A percentile compares a stretch with the other conserved stretches of the same genome.
Evolutionary conservation across 176 grass and related monocot genomes (phyloP).

Genomic region (Canna indica): DNA sequence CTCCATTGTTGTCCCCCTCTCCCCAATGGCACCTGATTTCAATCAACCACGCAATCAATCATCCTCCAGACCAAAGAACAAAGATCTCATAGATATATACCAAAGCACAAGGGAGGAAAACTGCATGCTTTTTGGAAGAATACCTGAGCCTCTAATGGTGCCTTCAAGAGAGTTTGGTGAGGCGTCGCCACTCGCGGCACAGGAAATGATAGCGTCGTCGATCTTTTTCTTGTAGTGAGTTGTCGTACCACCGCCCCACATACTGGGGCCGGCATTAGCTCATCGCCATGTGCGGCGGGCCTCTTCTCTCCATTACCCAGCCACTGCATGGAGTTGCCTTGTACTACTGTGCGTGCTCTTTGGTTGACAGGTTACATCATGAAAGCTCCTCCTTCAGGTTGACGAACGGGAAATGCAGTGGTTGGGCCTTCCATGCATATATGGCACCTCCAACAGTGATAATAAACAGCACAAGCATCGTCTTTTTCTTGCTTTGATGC

Average conservation of each 20-base stretch:
- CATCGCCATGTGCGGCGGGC: neutral
- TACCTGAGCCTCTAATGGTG: neutral
- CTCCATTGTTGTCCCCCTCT: no score
- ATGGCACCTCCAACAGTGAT: neutral
- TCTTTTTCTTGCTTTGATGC: neutral
- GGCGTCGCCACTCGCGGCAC: neutral
- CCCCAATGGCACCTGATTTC: no score
- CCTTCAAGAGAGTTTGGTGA: neutral
- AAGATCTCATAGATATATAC: neutral
- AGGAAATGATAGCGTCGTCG: neutral
- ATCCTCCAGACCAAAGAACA: neutral
- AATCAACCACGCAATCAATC: no score
- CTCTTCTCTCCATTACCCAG: neutral
- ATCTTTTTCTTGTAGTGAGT: neutral
- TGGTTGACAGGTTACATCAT: neutral
- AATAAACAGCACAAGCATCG: slow-evolving; percentile 2
- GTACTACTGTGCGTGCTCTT: neutral
- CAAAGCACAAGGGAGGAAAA: neutral
- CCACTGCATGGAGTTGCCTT: neutral
- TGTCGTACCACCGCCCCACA: neutral
- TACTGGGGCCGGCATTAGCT: neutral
- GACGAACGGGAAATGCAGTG: neutral
- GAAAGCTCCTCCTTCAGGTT: neutral
- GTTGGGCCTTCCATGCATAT: no score
- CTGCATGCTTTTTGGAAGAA: no score